These are phyloP conservation scores for Bathelium albidoporum DNA, from an alignment of 495 filamentous ascomycete genomes.

Conservation along the genomic window DNA sequence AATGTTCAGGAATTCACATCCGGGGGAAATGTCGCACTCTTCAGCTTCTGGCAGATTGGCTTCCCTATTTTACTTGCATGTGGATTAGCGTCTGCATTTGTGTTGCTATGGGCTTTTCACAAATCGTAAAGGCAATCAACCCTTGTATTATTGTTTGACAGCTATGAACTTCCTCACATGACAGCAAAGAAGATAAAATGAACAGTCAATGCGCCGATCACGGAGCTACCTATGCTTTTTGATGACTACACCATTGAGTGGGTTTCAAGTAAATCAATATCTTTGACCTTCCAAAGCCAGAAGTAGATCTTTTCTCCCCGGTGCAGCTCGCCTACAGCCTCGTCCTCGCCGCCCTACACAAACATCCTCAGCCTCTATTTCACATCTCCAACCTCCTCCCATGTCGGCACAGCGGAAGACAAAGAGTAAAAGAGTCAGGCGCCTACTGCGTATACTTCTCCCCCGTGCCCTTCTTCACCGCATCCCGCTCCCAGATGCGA, in stretches of 20 bases:
- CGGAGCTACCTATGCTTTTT: no score
- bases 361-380: not conserved
- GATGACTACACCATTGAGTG: no score
- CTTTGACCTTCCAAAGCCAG: not conserved
- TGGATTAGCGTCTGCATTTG: not conserved
- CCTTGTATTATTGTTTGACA: not conserved
- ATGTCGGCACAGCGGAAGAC: no score
- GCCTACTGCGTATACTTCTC: conserved; percentile 31
- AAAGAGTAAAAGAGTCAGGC: no score
- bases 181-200: no score
- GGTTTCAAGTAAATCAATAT: not conserved
- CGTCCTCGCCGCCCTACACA: not conserved
- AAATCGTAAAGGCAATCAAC: not conserved
- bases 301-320: not conserved
- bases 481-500: conserved; percentile 39
- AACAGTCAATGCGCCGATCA: no score
- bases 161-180: no score
- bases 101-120: not conserved
- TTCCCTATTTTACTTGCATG: conserved; percentile 5
- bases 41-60: conserved; percentile 14
- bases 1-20: conserved; percentile 9
- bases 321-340: not conserved
- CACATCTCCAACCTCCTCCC: not conserved
- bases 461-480: conserved; percentile 41
- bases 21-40: conserved; percentile 7